Evolutionary conservation across 305 asterid genomes (phyloP).

Genomic region (Nicotiana rustica): DNA sequence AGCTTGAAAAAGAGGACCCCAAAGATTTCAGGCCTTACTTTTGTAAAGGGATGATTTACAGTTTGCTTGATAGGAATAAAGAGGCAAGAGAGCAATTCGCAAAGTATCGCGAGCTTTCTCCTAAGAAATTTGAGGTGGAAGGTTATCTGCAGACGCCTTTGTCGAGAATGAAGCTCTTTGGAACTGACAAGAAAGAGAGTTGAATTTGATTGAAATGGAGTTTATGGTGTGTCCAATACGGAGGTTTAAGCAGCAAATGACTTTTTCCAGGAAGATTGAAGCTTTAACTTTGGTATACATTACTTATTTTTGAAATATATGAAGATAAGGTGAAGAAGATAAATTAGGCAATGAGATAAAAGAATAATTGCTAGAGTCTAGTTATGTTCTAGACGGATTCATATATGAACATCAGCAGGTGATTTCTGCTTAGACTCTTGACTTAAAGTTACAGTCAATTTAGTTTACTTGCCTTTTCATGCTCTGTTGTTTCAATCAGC

Average conservation of each 20-base stretch:
- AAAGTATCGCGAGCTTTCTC: conserved; percentile 68
- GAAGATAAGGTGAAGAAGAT: conserved; percentile 15
- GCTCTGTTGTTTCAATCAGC: background rate
- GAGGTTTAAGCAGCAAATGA: background rate
- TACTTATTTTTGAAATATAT: background rate
- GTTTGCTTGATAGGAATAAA: conserved; percentile 65
- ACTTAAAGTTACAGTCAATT: conserved; percentile 2
- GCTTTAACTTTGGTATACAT: conserved; percentile 25
- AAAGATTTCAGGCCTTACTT: conserved; percentile 86
- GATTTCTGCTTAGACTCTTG: conserved; percentile 1
- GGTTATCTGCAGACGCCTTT: conserved; percentile 78
- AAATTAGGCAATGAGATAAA: conserved; percentile 26
- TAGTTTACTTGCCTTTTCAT: background rate
- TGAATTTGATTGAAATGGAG: conserved; percentile 11
- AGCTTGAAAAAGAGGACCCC: conserved; percentile 72
- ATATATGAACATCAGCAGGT: conserved; percentile 8
- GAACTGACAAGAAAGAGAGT: conserved; percentile 55
- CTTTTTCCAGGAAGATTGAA: background rate
- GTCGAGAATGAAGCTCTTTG: conserved; percentile 80
- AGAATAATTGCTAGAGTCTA: background rate
- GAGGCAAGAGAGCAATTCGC: conserved; percentile 81
- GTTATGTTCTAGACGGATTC: background rate
- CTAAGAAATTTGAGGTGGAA: conserved; percentile 80
- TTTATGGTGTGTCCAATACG: background rate
- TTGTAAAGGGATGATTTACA: conserved; percentile 85